These are phyloP conservation scores for Artomyces pyxidatus DNA, from an alignment of 768 basidiomycete genomes.

Conservation along the genomic window DNA sequence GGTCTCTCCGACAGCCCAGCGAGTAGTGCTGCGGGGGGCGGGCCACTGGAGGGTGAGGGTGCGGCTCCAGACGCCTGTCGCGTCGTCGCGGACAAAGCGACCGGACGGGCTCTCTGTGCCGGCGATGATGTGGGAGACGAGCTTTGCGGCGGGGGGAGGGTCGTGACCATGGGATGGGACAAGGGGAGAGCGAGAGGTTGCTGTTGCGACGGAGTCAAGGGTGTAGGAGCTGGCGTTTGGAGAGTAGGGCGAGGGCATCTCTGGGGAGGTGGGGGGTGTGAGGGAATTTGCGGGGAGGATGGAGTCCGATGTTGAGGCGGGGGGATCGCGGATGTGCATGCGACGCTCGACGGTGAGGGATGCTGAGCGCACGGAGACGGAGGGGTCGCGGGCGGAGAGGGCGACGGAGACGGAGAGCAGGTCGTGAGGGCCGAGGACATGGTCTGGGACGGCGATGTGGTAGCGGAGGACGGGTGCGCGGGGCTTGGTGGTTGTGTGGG, in stretches of 20 bases:
- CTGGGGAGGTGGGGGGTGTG: slow-evolving; percentile 18
- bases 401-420: slow-evolving; percentile 58
- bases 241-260: slow-evolving; percentile 14
- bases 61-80: slow-evolving; percentile 52
- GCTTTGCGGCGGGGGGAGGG: slow-evolving; percentile 24
- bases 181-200: slow-evolving; percentile 14
- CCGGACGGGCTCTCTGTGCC: slow-evolving; percentile 36
- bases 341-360: slow-evolving; percentile 64
- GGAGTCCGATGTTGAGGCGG: slow-evolving; percentile 15
- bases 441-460: slow-evolving; percentile 42
- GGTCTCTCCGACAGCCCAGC: slow-evolving; percentile 78
- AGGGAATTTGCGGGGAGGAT: slow-evolving; percentile 18
- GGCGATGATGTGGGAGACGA: slow-evolving; percentile 43
- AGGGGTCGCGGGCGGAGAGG: slow-evolving; percentile 51
- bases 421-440: slow-evolving; percentile 65
- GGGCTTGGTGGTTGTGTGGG: slow-evolving; percentile 41
- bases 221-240: neutral
- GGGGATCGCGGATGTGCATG: slow-evolving; percentile 46
- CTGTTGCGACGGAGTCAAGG: slow-evolving; percentile 5
- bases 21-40: slow-evolving; percentile 52
- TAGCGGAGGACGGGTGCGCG: slow-evolving; percentile 55
- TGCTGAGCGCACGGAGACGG: slow-evolving; percentile 51
- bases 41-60: slow-evolving; percentile 70
- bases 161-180: slow-evolving; percentile 9
- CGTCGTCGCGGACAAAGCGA: slow-evolving; percentile 42